Evolutionary conservation across 2,329 filamentous ascomycete genomes (phyloP), one percentile per base, ranked within the genome.

Genomic region (Thermomyces lanuginosus): DNA sequence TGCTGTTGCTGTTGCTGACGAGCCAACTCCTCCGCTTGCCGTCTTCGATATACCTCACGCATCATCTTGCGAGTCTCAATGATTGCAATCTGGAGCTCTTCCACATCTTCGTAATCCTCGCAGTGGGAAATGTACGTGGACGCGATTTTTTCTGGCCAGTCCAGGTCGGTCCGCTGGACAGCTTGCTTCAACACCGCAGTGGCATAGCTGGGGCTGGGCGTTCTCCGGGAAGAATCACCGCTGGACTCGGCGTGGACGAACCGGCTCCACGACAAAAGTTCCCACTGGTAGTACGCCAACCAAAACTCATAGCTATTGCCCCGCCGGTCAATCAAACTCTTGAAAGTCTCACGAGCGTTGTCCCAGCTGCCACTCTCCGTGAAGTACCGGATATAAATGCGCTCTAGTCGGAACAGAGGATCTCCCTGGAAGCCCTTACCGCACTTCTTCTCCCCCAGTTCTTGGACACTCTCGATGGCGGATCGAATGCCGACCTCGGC

Each of bases 251-350:
- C 56, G 25, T 66, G 58, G 2, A 63, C 60, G 32, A 70, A 63
- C 34, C 63, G 66, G 31, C 63, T 60, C 66, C 69, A 74, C n/a
- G 64, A 56, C 31, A 77, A 64, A 64, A 95, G 76, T 54, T 95
- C 89, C 77, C 83, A 95, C 28, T 76, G 64, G 53, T 93, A 93
- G 52, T 82, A 93, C 22, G 75, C 72, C 29, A 84, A 65, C 89
- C 89, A 98, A 49, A 95, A 95, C 41, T 92, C 82, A 45, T 84
- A 83, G 40, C 73, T 84, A 40, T 82, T 70, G 16, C 73, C 72
- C 30, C 82, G 71, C 10, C 66, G 61, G n/a, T 69, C 58, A 12
- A 69, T 66, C 16, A 95, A 62, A 10, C 69, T 68, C 37, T 77
- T 72, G 72, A 81, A 95, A 24, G 78, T 69, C 9, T 66, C 64